phyloP scores from a whole-genome alignment of 148 eudicot species.

The Rhododendron vialii region DNA sequence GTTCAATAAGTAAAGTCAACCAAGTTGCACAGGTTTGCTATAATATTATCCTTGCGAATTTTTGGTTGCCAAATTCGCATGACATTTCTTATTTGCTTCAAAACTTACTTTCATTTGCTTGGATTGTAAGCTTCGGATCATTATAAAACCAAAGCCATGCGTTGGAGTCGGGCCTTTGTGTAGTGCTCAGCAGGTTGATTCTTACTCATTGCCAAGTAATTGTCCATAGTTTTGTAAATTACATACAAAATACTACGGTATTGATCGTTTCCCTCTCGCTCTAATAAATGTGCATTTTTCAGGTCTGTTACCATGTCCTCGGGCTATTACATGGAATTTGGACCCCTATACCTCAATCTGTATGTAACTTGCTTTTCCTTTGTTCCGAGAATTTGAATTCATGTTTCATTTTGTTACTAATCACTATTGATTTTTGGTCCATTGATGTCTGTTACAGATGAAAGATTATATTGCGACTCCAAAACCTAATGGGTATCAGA shows the following conservation, averaged over 20 bases:
- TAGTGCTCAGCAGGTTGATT: constrained; percentile 77
- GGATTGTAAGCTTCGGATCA: constrained; percentile 64
- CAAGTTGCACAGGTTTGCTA: constrained; percentile 90
- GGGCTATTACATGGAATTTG: constrained; percentile 96
- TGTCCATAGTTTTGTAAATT: neutral
- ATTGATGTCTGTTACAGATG: constrained; percentile 49
- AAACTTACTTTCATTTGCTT: constrained; percentile 13
- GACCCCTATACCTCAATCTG: constrained; percentile 93
- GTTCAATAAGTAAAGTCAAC: constrained; percentile 77
- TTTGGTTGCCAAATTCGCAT: constrained; percentile 9
- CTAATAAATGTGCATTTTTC: constrained; percentile 24
- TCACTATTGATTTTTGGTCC: neutral
- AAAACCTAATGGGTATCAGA: constrained; percentile 95
- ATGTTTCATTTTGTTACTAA: neutral
- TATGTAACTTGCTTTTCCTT: constrained; percentile 35
- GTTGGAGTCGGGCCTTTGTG: constrained; percentile 84
- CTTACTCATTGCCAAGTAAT: constrained; percentile 5
- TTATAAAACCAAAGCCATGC: constrained; percentile 80
- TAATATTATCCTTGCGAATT: constrained; percentile 1
- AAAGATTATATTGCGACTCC: constrained; percentile 96
- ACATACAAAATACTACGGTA: neutral
- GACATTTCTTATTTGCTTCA: neutral
- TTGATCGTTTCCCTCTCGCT: neutral
- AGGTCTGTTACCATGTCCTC: constrained; percentile 96
- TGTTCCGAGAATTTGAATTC: neutral